Percentiles rank a stretch among this genome's conserved stretches.
phyloP scores from a whole-genome alignment of 345 rosid species.

The Salix dunnii region DNA sequence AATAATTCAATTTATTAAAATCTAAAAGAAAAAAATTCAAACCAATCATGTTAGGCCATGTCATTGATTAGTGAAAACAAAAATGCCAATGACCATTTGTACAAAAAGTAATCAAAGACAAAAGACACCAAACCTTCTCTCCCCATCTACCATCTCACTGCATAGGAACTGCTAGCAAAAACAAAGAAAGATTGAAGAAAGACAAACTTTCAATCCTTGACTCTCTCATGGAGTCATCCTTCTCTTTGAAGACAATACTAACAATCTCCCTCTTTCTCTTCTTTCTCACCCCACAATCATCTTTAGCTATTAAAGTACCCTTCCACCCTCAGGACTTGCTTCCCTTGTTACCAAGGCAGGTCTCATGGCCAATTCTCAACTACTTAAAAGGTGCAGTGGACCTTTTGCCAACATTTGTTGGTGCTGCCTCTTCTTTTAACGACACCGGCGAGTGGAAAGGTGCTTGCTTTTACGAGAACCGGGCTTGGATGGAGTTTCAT shows the following conservation, averaged over 20 bases:
- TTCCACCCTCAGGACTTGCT: constrained; percentile 72
- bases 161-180: not conserved
- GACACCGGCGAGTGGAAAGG: constrained; percentile 69
- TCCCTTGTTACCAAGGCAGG: constrained; percentile 65
- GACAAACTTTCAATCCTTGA: not conserved
- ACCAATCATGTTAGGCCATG: not conserved
- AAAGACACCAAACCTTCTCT: not conserved
- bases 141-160: not conserved
- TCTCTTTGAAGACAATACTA: not conserved
- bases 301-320: constrained; percentile 25
- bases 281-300: constrained; percentile 11
- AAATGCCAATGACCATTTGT: not conserved
- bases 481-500: constrained; percentile 88
- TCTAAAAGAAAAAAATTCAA: no score
- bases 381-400: constrained; percentile 57
- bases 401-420: constrained; percentile 79
- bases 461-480: constrained; percentile 75
- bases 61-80: not conserved
- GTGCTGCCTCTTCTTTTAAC: constrained; percentile 57
- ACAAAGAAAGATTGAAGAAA: not conserved
- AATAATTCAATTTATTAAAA: no score
- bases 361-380: constrained; percentile 80
- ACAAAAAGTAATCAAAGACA: not conserved
- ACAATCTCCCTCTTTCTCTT: not conserved
- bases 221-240: constrained; percentile 14